Percentiles rank a stretch among this genome's conserved stretches.
Conservation (phyloP, 2,329 filamentous ascomycete genomes). For the Amauroascus niger region DNA sequence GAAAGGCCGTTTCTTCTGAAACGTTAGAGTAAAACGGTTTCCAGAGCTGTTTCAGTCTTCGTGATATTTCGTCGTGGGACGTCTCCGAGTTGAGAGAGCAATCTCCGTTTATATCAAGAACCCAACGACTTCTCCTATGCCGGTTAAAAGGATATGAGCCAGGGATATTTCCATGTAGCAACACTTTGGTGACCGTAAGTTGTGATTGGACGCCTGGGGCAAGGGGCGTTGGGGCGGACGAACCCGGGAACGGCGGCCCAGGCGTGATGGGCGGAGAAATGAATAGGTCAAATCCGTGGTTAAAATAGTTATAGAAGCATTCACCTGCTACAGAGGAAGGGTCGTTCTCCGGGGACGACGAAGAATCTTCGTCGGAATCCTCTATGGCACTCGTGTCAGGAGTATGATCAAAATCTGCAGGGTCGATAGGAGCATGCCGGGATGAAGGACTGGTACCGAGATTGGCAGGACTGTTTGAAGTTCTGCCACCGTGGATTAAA, state of each 20-base stretch:
- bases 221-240: slow-evolving; percentile 21
- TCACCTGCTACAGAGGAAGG: slow-evolving; percentile 38
- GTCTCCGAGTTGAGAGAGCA: slow-evolving; percentile 62
- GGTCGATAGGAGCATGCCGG: slow-evolving; percentile 28
- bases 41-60: slow-evolving; percentile 59
- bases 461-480: slow-evolving; percentile 13
- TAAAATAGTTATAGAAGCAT: slow-evolving; percentile 96
- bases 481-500: slow-evolving; percentile 58
- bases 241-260: slow-evolving; percentile 54
- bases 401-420: slow-evolving; percentile 63
- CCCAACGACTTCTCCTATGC: slow-evolving; percentile 82
- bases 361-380: slow-evolving; percentile 51
- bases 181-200: slow-evolving; percentile 79
- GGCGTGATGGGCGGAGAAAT: slow-evolving; percentile 65
- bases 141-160: slow-evolving; percentile 96
- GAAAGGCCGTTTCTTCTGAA: slow-evolving; percentile 45
- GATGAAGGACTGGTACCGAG: slow-evolving; percentile 27
- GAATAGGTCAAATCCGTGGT: slow-evolving; percentile 85
- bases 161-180: slow-evolving; percentile 88
- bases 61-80: slow-evolving; percentile 62
- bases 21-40: slow-evolving; percentile 52
- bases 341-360: slow-evolving; percentile 53
- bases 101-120: slow-evolving; percentile 46
- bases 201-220: slow-evolving; percentile 45
- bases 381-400: slow-evolving; percentile 63